Base-by-base conservation (phyloP, 2,329 filamentous ascomycete genomes). In the Monosporascus cannonballus region DNA sequence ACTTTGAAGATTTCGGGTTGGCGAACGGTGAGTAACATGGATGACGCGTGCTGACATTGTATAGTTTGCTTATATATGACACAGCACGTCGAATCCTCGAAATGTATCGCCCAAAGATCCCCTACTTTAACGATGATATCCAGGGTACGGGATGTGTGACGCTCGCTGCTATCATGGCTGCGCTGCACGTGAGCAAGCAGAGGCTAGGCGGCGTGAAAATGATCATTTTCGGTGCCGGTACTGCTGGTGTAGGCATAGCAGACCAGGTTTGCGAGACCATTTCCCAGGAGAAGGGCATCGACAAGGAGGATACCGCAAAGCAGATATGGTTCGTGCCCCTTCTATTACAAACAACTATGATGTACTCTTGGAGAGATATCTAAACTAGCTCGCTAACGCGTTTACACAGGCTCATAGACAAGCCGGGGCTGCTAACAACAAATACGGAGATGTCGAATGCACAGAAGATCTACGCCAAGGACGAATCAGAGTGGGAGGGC, bases 41-140 rank as follows among this genome's bases (percentile, higher is more conserved):
- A 61, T 34, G 44, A 59, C 1, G 1, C 6, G 6, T 2, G 15
- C 2, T 2, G 14, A 3, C 1, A n/a, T 11, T 4, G 25, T 7
- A 46, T 24, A 17, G 4, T 30, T 30, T 20, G 49, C 56, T 52
- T 51, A 51, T 7, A 3, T 25, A 25, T 8, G 15, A 20, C 18
- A 27, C 30, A 66, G 64, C 63, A 37, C 78, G 87, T 30, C 80
- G 88, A 3, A 80, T 96, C 2, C 76, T 96, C 1, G 88, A 96
- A 54, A 80, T 77, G 37, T 96, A 94, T 62, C 81, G 86, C 1
- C 77, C 85, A 0, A 65, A 87, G 48, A 85, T 93, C 7, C 78
- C 90, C 0, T 95, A 90, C 67, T 96, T 96, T 76, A 96, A 96
- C 63, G 91, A 96, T 54, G 90, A 96, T 66, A 85, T 96, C 0